phyloP scores from a whole-genome alignment of 1,284 basidiomycete genomes.

The Bjerkandera adusta region DNA sequence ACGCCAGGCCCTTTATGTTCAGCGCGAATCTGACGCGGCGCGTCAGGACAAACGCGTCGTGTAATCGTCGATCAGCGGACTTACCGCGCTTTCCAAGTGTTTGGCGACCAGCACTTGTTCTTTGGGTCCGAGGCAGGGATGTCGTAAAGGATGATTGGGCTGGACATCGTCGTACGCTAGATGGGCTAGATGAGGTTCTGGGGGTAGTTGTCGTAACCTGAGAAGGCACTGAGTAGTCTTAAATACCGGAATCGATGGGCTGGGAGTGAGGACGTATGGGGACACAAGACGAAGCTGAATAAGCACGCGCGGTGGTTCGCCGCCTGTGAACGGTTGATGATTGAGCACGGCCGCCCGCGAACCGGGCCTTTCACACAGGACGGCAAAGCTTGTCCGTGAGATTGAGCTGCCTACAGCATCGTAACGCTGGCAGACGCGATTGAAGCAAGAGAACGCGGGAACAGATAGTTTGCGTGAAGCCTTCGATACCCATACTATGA shows the following conservation, averaged over 20 bases:
- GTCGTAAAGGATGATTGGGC: conserved; percentile 3
- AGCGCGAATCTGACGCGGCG: conserved; percentile 25
- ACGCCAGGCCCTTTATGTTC: conserved; percentile 28
- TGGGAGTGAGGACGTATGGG: background rate
- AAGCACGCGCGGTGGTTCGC: background rate
- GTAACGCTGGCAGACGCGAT: no score
- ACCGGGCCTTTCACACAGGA: no score
- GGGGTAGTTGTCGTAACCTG: background rate
- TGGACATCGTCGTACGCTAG: background rate
- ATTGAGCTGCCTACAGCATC: no score
- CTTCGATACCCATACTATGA: no score
- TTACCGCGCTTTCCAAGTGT: conserved; percentile 10
- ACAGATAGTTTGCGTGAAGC: no score
- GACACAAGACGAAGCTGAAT: background rate
- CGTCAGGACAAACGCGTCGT: no score
- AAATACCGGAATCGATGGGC: background rate
- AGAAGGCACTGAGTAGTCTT: background rate
- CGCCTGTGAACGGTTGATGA: background rate
- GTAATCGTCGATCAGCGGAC: background rate
- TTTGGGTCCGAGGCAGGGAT: background rate
- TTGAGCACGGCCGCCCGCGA: background rate
- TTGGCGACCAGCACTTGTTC: conserved; percentile 1
- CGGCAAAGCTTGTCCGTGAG: no score
- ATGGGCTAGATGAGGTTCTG: background rate
- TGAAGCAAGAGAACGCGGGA: no score